These are phyloP conservation scores for Myriangium duriaei DNA, from an alignment of 2,329 filamentous ascomycete genomes.

Conservation along the genomic window DNA sequence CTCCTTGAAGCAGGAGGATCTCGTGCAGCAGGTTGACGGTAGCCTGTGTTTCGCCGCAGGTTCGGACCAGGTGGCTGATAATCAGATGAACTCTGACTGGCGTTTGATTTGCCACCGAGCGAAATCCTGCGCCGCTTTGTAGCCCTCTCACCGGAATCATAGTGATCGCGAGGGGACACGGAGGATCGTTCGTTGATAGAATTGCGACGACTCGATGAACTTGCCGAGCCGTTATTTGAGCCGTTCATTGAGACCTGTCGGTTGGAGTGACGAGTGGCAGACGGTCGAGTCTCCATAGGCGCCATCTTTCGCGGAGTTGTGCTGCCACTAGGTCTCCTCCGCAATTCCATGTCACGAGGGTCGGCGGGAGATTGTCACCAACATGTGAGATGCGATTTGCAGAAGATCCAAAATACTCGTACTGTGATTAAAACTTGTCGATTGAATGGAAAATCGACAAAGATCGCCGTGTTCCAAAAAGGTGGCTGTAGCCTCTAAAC, in stretches of 20 bases:
- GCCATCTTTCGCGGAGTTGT: conserved; percentile 4
- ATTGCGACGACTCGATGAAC: conserved; percentile 7
- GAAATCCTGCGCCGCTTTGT: conserved; percentile 12
- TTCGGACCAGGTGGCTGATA: conserved; percentile 8
- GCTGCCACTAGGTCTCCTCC: conserved; percentile 2
- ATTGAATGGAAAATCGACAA: too few species aligned
- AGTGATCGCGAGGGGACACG: not conserved
- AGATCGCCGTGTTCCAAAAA: too few species aligned
- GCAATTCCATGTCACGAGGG: conserved; percentile 4
- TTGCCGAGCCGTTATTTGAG: conserved; percentile 6
- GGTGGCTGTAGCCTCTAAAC: too few species aligned
- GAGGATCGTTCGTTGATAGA: conserved; percentile 1
- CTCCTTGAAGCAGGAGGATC: too few species aligned
- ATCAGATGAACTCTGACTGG: conserved; percentile 5
- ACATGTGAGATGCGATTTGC: too few species aligned
- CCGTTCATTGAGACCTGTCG: conserved; percentile 18
- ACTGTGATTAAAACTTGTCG: too few species aligned
- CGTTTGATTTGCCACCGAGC: conserved; percentile 11
- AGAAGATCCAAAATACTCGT: too few species aligned
- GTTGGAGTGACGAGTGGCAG: conserved; percentile 7
- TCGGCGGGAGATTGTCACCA: too few species aligned
- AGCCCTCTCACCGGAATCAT: conserved; percentile 10
- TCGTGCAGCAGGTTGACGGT: too few species aligned
- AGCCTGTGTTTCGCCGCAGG: conserved; percentile 1
- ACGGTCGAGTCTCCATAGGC: conserved; percentile 1